Conservation (phyloP, 768 basidiomycete genomes). For the Lactarius hatsudake region DNA sequence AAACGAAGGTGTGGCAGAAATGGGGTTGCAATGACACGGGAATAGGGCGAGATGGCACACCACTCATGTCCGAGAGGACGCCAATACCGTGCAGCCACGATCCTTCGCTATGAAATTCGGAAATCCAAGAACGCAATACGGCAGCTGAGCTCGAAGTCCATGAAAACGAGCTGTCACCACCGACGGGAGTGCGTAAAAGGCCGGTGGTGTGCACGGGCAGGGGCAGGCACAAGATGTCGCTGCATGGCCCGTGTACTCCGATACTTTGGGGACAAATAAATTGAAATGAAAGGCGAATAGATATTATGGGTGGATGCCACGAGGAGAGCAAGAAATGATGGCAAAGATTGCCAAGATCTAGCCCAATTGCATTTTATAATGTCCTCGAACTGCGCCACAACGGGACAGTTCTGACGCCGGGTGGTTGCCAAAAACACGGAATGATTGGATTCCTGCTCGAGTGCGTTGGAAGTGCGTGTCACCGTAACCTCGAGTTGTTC, state of each 20-base stretch:
- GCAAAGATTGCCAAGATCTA: neutral
- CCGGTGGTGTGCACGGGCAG: neutral
- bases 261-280: neutral
- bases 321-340: neutral
- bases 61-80: neutral
- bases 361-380: neutral
- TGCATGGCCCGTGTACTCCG: neutral
- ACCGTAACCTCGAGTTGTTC: conserved; percentile 1
- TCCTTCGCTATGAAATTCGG: conserved; percentile 7
- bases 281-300: neutral
- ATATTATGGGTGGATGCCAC: neutral
- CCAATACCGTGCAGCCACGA: conserved; percentile 16
- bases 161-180: neutral
- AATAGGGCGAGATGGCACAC: neutral
- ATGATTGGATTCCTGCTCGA: neutral
- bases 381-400: neutral
- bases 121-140: neutral
- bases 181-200: neutral
- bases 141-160: conserved; percentile 20
- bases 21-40: conserved; percentile 17
- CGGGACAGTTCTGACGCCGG: neutral
- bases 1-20: conserved; percentile 11
- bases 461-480: neutral
- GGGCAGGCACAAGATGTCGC: neutral
- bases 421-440: neutral